Conservation (phyloP, 1,284 basidiomycete species). For the Apiotrichum domesticum region DNA sequence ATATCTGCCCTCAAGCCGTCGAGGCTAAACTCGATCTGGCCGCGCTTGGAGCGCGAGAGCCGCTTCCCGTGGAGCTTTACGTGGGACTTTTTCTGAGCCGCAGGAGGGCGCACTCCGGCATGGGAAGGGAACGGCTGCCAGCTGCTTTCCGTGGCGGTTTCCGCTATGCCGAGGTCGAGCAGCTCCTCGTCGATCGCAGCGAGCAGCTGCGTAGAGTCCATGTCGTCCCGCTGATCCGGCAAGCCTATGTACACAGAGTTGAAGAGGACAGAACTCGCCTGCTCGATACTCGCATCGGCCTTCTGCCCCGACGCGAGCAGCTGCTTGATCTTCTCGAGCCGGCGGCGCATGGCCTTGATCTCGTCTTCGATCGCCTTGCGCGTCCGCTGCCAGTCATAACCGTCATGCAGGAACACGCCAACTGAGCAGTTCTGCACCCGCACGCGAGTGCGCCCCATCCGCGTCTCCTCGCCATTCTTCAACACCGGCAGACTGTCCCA, state of each 20-base stretch:
- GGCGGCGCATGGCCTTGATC: slow-evolving; percentile 76
- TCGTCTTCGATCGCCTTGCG: slow-evolving; percentile 81
- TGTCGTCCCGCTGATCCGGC: slow-evolving; percentile 57
- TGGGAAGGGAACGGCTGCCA: slow-evolving; percentile 65
- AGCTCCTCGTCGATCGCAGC: slow-evolving; percentile 88
- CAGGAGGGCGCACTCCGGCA: slow-evolving; percentile 23
- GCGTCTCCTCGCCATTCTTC: slow-evolving; percentile 42
- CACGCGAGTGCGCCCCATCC: slow-evolving; percentile 39
- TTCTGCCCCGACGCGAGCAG: slow-evolving; percentile 87
- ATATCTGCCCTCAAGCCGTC: slow-evolving; percentile 60
- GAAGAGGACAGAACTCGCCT: slow-evolving; percentile 63
- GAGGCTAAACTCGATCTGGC: slow-evolving; percentile 80
- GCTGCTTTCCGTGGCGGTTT: slow-evolving; percentile 67
- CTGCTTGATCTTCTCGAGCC: slow-evolving; percentile 84
- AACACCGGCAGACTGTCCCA: slow-evolving; percentile 56
- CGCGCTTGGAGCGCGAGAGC: slow-evolving; percentile 67
- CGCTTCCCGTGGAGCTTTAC: slow-evolving; percentile 31
- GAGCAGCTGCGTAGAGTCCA: slow-evolving; percentile 69
- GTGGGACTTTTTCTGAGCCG: slow-evolving; percentile 32
- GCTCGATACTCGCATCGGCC: slow-evolving; percentile 71
- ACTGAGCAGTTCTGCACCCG: slow-evolving; percentile 60
- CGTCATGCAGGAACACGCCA: slow-evolving; percentile 71
- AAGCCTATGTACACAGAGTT: slow-evolving; percentile 89
- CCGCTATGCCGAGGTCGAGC: slow-evolving; percentile 58
- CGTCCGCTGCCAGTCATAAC: slow-evolving; percentile 88